A percentile compares a stretch with the other conserved stretches of the same genome.
Evolutionary conservation across 371 early-diverging fungal genomes (phyloP).

Genomic region (Mucor racemosus): DNA sequence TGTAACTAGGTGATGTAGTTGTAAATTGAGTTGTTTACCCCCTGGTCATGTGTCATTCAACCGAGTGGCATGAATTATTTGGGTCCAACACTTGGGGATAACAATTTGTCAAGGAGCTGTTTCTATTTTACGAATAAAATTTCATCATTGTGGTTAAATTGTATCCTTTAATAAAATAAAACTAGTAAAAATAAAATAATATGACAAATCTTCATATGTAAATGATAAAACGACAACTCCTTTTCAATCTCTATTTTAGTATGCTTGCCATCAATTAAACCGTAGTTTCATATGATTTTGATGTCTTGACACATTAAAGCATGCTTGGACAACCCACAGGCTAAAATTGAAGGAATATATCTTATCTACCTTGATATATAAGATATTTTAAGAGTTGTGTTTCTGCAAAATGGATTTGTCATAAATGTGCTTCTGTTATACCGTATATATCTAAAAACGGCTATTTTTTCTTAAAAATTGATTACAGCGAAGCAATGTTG

Average conservation of each 20-base stretch:
- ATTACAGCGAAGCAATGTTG: no score
- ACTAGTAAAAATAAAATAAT: neutral
- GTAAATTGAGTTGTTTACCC: neutral
- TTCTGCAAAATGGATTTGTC: no score
- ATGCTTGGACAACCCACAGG: neutral
- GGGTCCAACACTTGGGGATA: constrained; percentile 11
- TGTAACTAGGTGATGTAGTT: neutral
- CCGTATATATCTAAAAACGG: no score
- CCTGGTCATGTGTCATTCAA: constrained; percentile 16
- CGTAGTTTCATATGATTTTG: neutral
- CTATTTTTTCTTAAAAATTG: no score
- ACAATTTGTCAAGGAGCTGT: neutral
- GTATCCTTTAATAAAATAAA: no score
- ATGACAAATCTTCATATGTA: constrained; percentile 1
- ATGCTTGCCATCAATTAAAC: neutral
- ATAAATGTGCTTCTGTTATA: no score
- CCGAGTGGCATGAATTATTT: constrained; percentile 16
- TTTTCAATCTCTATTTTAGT: neutral
- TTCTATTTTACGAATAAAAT: neutral
- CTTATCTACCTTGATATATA: no score
- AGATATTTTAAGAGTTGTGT: no score
- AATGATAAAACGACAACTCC: neutral
- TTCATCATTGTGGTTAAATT: no score
- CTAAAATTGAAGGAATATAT: neutral
- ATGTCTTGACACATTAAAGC: neutral